phyloP scores from a whole-genome alignment of 202 grass and related monocot species.

The Carex arenaria region DNA sequence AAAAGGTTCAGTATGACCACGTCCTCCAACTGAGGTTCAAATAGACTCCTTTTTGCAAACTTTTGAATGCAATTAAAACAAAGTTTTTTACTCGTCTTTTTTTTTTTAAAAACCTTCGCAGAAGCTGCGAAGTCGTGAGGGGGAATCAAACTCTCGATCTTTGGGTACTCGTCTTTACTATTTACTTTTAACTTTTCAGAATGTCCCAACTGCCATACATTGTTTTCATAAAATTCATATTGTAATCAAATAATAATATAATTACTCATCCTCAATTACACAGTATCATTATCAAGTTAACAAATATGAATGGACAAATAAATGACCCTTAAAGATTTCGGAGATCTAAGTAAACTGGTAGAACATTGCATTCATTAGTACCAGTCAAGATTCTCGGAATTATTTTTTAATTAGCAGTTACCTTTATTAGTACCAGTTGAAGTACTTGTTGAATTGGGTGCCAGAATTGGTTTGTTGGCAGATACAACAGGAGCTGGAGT shows the following conservation, averaged over 20 bases:
- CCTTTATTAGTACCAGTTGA: not conserved
- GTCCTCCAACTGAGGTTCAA: not conserved
- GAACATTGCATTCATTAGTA: not conserved
- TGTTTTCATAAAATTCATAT: not conserved
- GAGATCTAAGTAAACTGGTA: not conserved
- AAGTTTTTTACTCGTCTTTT: too few relatives aligned
- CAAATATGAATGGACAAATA: not conserved
- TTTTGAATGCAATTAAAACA: not conserved
- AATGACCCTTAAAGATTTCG: not conserved
- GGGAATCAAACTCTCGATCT: too few relatives aligned
- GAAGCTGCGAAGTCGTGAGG: too few relatives aligned
- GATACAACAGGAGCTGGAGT: not conserved
- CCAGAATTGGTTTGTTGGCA: not conserved
- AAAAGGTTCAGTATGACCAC: not conserved
- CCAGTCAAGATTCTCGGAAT: too few relatives aligned
- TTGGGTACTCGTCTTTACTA: too few relatives aligned
- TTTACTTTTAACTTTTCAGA: too few relatives aligned
- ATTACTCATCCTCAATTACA: not conserved
- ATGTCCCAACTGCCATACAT: not conserved
- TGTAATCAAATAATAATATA: not conserved
- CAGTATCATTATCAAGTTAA: not conserved
- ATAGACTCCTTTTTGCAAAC: not conserved
- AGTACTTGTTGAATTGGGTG: conserved; percentile 6
- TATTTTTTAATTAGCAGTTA: not conserved
- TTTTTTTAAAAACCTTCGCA: too few relatives aligned